phyloP scores from a whole-genome alignment of 805 yeast genomes.

The Lachancea dasiensis region DNA sequence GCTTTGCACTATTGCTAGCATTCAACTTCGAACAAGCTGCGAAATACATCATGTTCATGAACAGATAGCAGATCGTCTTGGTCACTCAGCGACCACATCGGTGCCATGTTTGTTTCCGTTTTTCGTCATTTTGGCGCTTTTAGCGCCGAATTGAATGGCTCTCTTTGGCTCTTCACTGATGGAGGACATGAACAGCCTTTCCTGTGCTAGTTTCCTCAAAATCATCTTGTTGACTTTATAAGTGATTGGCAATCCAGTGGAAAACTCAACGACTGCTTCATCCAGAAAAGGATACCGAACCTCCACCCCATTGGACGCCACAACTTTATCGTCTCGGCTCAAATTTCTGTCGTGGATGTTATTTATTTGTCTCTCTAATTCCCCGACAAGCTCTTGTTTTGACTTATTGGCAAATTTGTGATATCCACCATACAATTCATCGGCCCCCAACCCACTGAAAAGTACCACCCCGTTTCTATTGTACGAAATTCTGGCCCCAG shows the following conservation, averaged over 20 bases:
- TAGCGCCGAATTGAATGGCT: slow-evolving; percentile 95
- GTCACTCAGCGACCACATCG: slow-evolving; percentile 35
- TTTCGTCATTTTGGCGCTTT: slow-evolving; percentile 87
- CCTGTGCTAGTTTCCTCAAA: slow-evolving; percentile 55
- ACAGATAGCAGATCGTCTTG: slow-evolving; percentile 12
- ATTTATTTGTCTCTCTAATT: slow-evolving; percentile 63
- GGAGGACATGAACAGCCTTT: slow-evolving; percentile 40
- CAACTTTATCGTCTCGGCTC: slow-evolving; percentile 88
- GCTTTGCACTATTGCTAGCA: slow-evolving; percentile 37
- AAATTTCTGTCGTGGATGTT: slow-evolving; percentile 74
- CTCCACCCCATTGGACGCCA: slow-evolving; percentile 83
- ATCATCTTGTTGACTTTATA: slow-evolving; percentile 47
- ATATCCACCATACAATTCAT: slow-evolving; percentile 94
- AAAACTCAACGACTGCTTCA: slow-evolving; percentile 47
- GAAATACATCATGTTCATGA: slow-evolving; percentile 35
- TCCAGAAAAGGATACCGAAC: slow-evolving; percentile 83
- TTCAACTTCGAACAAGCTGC: slow-evolving; percentile 51
- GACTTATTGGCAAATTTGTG: slow-evolving; percentile 61
- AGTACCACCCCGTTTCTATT: slow-evolving; percentile 59
- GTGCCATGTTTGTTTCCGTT: slow-evolving; percentile 75
- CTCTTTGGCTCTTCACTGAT: slow-evolving; percentile 77
- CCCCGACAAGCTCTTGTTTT: slow-evolving; percentile 44
- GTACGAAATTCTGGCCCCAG: slow-evolving; percentile 31
- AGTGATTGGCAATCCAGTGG: slow-evolving; percentile 46
- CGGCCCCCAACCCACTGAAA: slow-evolving; percentile 94